Conservation (phyloP, 129 eudicot species). For the Flaveria brownii region DNA sequence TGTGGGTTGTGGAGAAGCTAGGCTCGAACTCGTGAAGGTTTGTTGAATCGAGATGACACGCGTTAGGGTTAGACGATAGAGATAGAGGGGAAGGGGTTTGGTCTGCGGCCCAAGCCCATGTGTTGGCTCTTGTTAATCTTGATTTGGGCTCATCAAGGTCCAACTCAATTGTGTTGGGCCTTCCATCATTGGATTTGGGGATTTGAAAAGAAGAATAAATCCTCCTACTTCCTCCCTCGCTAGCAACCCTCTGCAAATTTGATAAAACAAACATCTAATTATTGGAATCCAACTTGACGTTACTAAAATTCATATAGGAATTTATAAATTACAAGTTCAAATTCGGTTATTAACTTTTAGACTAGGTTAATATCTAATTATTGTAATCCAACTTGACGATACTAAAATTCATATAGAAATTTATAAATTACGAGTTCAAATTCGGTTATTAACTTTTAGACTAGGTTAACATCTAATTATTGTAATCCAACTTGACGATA, state of each 20-base stretch:
- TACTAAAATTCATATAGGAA: too few relatives aligned
- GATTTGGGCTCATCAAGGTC: constrained; percentile 59
- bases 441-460: too few relatives aligned
- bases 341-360: too few relatives aligned
- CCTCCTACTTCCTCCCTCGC: constrained; percentile 59
- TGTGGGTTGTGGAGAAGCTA: constrained; percentile 66
- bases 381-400: too few relatives aligned
- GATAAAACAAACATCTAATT: neutral
- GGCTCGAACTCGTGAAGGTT: constrained; percentile 39
- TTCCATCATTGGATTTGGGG: constrained; percentile 33
- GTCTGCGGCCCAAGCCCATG: constrained; percentile 45
- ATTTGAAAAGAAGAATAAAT: constrained; percentile 58
- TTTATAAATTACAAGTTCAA: too few relatives aligned
- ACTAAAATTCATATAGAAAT: too few relatives aligned
- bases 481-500: too few relatives aligned
- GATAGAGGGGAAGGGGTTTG: constrained; percentile 42
- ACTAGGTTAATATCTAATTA: too few relatives aligned
- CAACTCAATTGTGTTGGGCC: constrained; percentile 53
- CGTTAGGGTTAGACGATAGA: constrained; percentile 13
- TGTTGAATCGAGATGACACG: constrained; percentile 11
- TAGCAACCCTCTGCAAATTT: constrained; percentile 44
- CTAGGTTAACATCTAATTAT: too few relatives aligned
- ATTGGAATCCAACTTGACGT: too few relatives aligned
- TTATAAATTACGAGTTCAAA: too few relatives aligned
- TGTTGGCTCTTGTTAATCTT: constrained; percentile 48